These are phyloP conservation scores for Penicillium concentricum DNA, from an alignment of 2,329 filamentous ascomycete species.

Conservation along the genomic window DNA sequence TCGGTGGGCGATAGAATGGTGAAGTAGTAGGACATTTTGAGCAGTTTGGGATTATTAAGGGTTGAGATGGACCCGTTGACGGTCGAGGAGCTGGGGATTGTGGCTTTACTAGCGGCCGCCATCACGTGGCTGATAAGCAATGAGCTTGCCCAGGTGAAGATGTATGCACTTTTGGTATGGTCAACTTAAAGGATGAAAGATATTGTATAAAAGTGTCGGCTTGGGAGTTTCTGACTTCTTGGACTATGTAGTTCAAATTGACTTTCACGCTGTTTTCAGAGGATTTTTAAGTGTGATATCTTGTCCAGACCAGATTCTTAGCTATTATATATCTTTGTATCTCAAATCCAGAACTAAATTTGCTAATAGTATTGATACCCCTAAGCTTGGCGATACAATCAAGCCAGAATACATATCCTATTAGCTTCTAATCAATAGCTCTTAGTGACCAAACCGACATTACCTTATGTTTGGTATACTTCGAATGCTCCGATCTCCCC, in stretches of 20 bases:
- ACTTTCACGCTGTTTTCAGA: neutral
- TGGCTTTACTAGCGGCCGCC: slow-evolving; percentile 5
- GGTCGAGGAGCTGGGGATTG: slow-evolving; percentile 4
- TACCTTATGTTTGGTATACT: neutral
- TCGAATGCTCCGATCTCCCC: slow-evolving; percentile 8
- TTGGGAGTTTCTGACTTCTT: neutral
- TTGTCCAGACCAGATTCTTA: neutral
- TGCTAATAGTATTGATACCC: neutral
- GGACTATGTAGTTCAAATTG: neutral
- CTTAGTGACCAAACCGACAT: neutral
- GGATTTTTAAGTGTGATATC: neutral
- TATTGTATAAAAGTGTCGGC: rapidly evolving
- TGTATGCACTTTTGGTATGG: neutral
- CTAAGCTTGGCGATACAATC: neutral
- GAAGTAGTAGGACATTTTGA: slow-evolving; percentile 95
- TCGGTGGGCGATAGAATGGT: slow-evolving; percentile 93
- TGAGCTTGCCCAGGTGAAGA: neutral
- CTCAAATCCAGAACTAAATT: neutral
- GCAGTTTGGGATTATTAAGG: slow-evolving; percentile 2
- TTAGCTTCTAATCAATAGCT: no score
- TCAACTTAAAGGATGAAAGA: neutral
- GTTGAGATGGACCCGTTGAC: neutral
- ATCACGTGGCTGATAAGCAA: slow-evolving; percentile 21
- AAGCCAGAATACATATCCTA: neutral
- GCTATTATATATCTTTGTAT: neutral